Base-by-base conservation (phyloP, 2,329 filamentous ascomycete genomes). In the Pyricularia sp. region DNA sequence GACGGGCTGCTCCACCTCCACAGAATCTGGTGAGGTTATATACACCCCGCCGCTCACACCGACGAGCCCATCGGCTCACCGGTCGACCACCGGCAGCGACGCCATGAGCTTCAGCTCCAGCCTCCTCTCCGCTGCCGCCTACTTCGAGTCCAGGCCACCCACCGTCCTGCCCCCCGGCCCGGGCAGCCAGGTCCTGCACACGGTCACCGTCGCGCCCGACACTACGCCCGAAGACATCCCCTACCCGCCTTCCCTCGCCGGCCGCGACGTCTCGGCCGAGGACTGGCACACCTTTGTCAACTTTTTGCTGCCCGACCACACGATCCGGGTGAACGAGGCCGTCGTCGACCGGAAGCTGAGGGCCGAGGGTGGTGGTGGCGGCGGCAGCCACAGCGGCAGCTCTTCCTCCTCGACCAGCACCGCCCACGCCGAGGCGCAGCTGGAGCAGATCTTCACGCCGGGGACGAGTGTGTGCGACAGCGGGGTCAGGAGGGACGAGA, bases 251-350 rank as follows among this genome's bases (percentile, higher is more conserved):
- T 73, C 73, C 35, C 77, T 76, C 70, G 73, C 71, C 6, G 68
- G 68, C 5, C 78, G 77, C 53, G 81, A 83, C 64, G 75, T 84
- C 13, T 78, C 74, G 0, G 68, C 73, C 16, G 78, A 82, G 68
- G 84, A 87, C 70, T 87, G 84, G 84, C 77, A 78, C 44, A 85
- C 83, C 0, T 86, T 87, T 71, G 68, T 83, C 60, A 85, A 85
- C 68, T 81, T 80, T 66, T 71, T 86, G 19, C 71, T 86, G 26
- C 83, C 84, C 0, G 73, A 81, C 64, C 78, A 82, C 70, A 73
- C 75, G 4, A 72, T 74, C 0, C 70, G 71, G 19, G 72, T 73
- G 22, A 85, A 83, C 68, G 78, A 79, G 26, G 75, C 76, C 62
- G 69, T 84, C 22, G 72, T 80, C 19, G 78, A 82, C 66, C 76